A percentile compares a stretch with the other conserved stretches of the same genome.
These are phyloP conservation scores for Apostasia ramifera DNA, from an alignment of 106 monocot species.

Conservation along the genomic window DNA sequence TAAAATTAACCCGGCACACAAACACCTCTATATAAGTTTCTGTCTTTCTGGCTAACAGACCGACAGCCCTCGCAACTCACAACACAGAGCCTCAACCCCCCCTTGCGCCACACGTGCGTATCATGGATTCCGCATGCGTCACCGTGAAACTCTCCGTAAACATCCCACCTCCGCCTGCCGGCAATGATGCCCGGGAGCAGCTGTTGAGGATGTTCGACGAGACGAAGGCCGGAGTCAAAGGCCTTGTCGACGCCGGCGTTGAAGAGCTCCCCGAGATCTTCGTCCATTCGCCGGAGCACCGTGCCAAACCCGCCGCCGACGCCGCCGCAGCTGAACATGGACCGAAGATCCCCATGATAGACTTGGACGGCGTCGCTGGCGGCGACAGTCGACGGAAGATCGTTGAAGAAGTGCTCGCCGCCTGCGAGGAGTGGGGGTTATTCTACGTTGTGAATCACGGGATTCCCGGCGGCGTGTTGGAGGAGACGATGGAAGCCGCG, in stretches of 20 bases:
- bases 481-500: slow-evolving; percentile 6
- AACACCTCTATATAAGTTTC: too few relatives aligned
- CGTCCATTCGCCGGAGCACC: slow-evolving; percentile 13
- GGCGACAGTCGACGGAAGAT: background rate
- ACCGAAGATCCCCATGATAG: slow-evolving; percentile 19
- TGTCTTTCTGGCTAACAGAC: too few relatives aligned
- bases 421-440: slow-evolving; percentile 12
- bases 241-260: slow-evolving; percentile 39
- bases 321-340: background rate
- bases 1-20: too few relatives aligned
- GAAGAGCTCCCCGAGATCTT: slow-evolving; percentile 38
- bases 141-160: too few relatives aligned
- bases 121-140: too few relatives aligned
- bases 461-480: slow-evolving; percentile 6
- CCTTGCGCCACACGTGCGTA: too few relatives aligned
- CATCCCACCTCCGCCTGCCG: too few relatives aligned
- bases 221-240: slow-evolving; percentile 39
- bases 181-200: slow-evolving; percentile 2
- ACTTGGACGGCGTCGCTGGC: slow-evolving; percentile 4
- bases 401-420: slow-evolving; percentile 4
- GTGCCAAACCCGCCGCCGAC: background rate
- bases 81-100: too few relatives aligned
- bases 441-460: slow-evolving; percentile 31
- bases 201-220: slow-evolving; percentile 42
- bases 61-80: too few relatives aligned